Evolutionary conservation across 2,329 filamentous ascomycete genomes (phyloP).

Genomic region (Elsinoe ampelina): DNA sequence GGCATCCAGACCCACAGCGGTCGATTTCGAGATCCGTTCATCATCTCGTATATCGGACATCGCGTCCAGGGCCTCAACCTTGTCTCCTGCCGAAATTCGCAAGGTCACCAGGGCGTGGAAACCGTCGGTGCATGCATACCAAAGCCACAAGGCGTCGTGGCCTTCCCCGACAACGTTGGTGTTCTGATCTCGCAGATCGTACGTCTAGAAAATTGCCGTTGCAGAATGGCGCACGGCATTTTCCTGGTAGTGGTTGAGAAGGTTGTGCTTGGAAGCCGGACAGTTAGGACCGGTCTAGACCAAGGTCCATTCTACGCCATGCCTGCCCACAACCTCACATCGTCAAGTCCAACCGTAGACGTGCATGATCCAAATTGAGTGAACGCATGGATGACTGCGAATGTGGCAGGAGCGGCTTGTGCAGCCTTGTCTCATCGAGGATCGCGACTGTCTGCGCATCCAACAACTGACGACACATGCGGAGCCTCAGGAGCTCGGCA

Average conservation of each 20-base stretch:
- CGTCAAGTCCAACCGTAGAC: background rate
- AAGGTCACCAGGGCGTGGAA: background rate
- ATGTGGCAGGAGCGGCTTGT: background rate
- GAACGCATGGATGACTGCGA: background rate
- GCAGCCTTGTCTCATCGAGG: background rate
- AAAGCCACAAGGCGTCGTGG: background rate
- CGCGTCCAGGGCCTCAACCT: background rate
- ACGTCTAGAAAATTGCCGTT: slow-evolving; percentile 9
- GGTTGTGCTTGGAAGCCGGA: background rate
- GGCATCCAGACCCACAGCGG: background rate
- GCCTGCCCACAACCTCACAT: background rate
- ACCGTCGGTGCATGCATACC: background rate
- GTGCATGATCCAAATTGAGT: slow-evolving; percentile 10
- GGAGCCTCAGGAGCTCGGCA: slow-evolving; percentile 4
- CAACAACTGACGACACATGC: slow-evolving; percentile 4
- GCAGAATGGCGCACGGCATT: slow-evolving; percentile 5
- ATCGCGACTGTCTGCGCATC: background rate
- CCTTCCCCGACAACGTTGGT: background rate
- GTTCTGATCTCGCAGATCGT: background rate
- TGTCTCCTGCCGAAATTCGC: background rate
- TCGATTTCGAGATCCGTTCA: background rate
- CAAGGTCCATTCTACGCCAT: background rate
- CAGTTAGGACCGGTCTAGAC: background rate
- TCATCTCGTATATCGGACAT: slow-evolving; percentile 9
- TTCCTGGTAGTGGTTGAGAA: background rate